Percentiles rank a stretch among this genome's conserved stretches.
phyloP scores from a whole-genome alignment of 2,329 filamentous ascomycete species.

The Aspergillus fumigatiaffinis region DNA sequence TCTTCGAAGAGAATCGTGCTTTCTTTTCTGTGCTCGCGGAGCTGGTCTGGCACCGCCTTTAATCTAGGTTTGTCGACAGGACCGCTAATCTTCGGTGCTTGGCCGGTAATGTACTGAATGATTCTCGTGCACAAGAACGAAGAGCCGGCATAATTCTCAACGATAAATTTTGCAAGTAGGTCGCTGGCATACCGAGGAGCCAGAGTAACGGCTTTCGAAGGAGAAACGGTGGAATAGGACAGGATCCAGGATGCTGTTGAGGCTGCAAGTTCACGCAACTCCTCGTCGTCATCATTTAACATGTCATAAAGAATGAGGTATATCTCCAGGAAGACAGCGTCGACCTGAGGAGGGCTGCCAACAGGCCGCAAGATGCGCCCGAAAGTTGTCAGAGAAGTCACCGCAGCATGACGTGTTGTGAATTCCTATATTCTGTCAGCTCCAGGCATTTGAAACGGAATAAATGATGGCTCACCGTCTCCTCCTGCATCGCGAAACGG shows the following conservation, averaged over 20 bases:
- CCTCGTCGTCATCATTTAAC: constrained; percentile 87
- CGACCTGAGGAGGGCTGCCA: constrained; percentile 17
- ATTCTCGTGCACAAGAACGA: constrained; percentile 31
- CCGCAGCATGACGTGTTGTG: constrained; percentile 37
- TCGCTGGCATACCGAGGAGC: constrained; percentile 50
- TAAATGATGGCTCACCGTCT: constrained; percentile 31
- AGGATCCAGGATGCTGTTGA: constrained; percentile 35
- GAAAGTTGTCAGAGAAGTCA: constrained; percentile 32
- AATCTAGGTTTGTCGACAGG: constrained; percentile 12
- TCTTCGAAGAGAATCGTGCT: constrained; percentile 65
- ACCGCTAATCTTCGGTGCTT: constrained; percentile 23
- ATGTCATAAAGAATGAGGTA: constrained; percentile 69
- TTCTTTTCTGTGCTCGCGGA: constrained; percentile 36
- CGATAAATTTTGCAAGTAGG: constrained; percentile 34
- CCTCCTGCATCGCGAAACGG: constrained; percentile 37
- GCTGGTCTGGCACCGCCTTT: constrained; percentile 21
- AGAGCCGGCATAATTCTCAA: constrained; percentile 30
- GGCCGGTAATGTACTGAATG: constrained; percentile 37
- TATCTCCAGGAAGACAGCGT: constrained; percentile 47
- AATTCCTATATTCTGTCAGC: constrained; percentile 30
- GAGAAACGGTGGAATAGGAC: constrained; percentile 29
- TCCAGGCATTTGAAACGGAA: not conserved
- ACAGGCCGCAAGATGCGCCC: constrained; percentile 40
- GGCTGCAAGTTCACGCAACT: constrained; percentile 66
- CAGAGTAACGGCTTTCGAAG: constrained; percentile 28